These are phyloP conservation scores for Pythium volutum DNA, from an alignment of 352 stramenopile species.

Conservation along the genomic window DNA sequence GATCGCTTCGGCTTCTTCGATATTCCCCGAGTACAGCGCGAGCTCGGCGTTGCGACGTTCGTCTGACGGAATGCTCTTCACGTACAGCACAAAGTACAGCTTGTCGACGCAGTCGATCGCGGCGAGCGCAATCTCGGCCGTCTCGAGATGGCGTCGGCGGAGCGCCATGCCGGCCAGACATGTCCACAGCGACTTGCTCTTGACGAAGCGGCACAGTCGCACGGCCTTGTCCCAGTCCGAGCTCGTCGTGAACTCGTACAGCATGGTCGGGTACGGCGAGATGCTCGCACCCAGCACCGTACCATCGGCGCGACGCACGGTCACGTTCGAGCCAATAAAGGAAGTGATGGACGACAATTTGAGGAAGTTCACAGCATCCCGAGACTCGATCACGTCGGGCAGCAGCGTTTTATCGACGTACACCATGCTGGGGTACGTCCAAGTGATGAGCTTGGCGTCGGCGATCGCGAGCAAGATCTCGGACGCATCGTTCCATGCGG, in stretches of 20 bases:
- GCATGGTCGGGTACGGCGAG: constrained; percentile 74
- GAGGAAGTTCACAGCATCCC: constrained; percentile 77
- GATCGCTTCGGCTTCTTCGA: constrained; percentile 92
- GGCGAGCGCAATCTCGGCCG: constrained; percentile 90
- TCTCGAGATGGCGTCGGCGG: constrained; percentile 84
- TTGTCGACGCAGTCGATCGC: constrained; percentile 92
- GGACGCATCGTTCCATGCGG: constrained; percentile 85
- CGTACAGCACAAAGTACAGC: constrained; percentile 90
- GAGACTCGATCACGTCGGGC: constrained; percentile 63
- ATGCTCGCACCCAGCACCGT: constrained; percentile 79
- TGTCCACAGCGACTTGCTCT: constrained; percentile 88
- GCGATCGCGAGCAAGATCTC: constrained; percentile 88
- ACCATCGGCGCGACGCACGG: constrained; percentile 83
- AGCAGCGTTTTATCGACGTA: constrained; percentile 92
- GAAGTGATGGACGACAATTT: constrained; percentile 85
- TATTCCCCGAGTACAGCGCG: constrained; percentile 74
- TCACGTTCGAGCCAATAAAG: constrained; percentile 86
- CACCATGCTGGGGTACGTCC: constrained; percentile 90
- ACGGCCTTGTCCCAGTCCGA: constrained; percentile 91
- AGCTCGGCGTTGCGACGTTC: constrained; percentile 89
- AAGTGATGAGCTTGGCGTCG: constrained; percentile 88
- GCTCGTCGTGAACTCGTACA: constrained; percentile 83
- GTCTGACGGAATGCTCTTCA: constrained; percentile 81
- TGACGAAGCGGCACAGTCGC: constrained; percentile 89
- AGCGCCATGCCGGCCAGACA: constrained; percentile 90